Evolutionary conservation across 2,329 filamentous ascomycete genomes (phyloP).

Genomic region (Rutstroemia sp.): DNA sequence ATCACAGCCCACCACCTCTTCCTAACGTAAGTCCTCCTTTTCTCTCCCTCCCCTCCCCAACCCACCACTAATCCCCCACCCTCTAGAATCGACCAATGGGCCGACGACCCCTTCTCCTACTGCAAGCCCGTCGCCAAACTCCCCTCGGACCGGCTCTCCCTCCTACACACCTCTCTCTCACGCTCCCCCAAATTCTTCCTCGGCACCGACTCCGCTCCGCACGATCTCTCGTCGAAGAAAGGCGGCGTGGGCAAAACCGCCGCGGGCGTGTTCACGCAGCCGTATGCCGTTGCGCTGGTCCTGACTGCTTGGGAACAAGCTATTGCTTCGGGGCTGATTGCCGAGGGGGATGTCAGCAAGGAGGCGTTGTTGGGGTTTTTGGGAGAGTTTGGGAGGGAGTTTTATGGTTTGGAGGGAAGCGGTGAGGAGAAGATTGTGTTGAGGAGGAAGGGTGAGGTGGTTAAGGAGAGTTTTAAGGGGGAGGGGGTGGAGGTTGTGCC

Average conservation of each 20-base stretch:
- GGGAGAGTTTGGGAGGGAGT: not conserved
- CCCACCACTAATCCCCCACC: slow-evolving; percentile 12
- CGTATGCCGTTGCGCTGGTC: slow-evolving; percentile 4
- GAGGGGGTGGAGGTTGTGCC: not conserved
- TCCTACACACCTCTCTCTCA: slow-evolving; percentile 28
- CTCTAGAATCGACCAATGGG: slow-evolving; percentile 5
- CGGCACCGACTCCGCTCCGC: slow-evolving; percentile 55
- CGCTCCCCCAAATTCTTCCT: slow-evolving; percentile 61
- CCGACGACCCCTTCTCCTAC: slow-evolving; percentile 11
- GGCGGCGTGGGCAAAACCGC: slow-evolving; percentile 37
- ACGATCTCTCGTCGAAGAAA: slow-evolving; percentile 51
- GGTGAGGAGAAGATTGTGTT: not conserved
- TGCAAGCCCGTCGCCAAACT: slow-evolving; percentile 43
- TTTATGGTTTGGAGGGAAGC: not conserved
- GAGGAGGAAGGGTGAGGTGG: slow-evolving; percentile 2
- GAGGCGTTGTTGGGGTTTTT: slow-evolving; percentile 7
- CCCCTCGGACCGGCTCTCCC: slow-evolving; percentile 41
- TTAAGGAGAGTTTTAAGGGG: not conserved
- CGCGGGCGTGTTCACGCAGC: slow-evolving; percentile 74
- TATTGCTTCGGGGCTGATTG: not conserved
- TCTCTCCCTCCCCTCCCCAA: slow-evolving; percentile 31
- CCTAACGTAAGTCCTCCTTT: not conserved
- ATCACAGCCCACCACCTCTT: not conserved
- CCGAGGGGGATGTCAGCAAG: not conserved
- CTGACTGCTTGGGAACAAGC: not conserved